Conservation (phyloP, 495 filamentous ascomycete species). For the Xylaria longipes region DNA sequence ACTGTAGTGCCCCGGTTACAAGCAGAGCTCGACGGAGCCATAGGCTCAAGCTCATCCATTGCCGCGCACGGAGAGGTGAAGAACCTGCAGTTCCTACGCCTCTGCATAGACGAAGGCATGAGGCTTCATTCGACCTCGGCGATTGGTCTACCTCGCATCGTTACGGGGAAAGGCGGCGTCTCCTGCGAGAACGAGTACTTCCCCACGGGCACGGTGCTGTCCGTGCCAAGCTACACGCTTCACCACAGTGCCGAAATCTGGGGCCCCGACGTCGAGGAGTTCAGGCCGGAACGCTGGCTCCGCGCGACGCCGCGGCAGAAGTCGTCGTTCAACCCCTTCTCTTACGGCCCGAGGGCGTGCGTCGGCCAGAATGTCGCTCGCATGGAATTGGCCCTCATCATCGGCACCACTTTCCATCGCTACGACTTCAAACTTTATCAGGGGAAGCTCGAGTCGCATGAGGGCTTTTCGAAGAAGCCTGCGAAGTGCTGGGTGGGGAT, state of each 20-base stretch:
- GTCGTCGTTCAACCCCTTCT: constrained; percentile 80
- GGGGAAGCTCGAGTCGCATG: constrained; percentile 71
- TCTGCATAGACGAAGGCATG: constrained; percentile 85
- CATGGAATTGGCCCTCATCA: constrained; percentile 84
- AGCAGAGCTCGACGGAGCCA: constrained; percentile 68
- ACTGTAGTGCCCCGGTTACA: constrained; percentile 70
- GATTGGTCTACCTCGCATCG: constrained; percentile 80
- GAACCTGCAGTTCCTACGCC: constrained; percentile 74
- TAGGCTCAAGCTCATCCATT: constrained; percentile 66
- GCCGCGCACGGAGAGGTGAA: constrained; percentile 73
- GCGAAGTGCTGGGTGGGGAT: constrained; percentile 67
- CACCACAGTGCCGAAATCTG: constrained; percentile 81
- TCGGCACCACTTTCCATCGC: constrained; percentile 70
- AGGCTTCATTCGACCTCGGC: constrained; percentile 85
- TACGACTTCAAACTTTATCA: constrained; percentile 77
- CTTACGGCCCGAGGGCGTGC: constrained; percentile 75
- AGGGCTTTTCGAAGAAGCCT: constrained; percentile 87
- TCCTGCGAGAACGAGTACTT: constrained; percentile 63
- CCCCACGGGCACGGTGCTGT: constrained; percentile 71
- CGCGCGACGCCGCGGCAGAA: constrained; percentile 68
- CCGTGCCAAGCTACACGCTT: constrained; percentile 82
- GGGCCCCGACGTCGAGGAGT: constrained; percentile 77
- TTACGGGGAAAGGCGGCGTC: constrained; percentile 62
- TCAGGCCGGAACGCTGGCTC: constrained; percentile 77
- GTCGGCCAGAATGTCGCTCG: constrained; percentile 86